Evolutionary conservation across 164 flowering plant species (phyloP), one percentile per base, ranked within the genome.

Genomic region (Magnolia sinica): DNA sequence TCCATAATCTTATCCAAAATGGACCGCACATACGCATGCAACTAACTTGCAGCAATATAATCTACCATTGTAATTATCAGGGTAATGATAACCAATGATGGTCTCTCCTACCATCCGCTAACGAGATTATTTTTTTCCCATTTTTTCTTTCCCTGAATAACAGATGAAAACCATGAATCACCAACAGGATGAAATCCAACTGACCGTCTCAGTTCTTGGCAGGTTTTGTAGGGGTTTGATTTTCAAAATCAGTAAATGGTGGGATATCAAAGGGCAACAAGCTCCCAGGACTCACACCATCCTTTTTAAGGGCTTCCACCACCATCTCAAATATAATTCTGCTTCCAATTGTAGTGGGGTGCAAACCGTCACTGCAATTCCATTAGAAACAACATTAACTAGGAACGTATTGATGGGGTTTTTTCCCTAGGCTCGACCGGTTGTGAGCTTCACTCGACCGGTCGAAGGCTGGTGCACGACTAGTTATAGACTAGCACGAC

Each of bases 331-430:
- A 91, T 76, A 91, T 91, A 76, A 91, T 27, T 71, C 31, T 81
- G 81, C 87, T 93, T 2, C 98, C 96, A 24, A 37, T 65, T 67
- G 64, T 71, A 58, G 90, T 83, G 0, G 91, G 90, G 81, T 93
- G 98, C 87, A 91, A 79, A 0, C 98, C 98, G 81, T 91, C 96
- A 0, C 96, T 93, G 90, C 85, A 85, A 16, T 74, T 58, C 20
- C 16, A 50, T 14, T 45, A 4, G 23, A 64, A 64, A 64, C 67
- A 64, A 19, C 24, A 22, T 64, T 64, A 64, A 8, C 19, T 64
- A 64, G 8, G n/a, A 7, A 55, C 7, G 0, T 5, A 37, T 37
- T 37, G n/a, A n/a, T n/a, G n/a, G n/a, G n/a, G n/a, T n/a, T n/a
- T n/a, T n/a, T n/a, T n/a, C n/a, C n/a, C n/a, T n/a, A n/a, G n/a